Evolutionary conservation across 164 flowering plant species (phyloP).

Genomic region (Kalanchoe fedtschenkoi): DNA sequence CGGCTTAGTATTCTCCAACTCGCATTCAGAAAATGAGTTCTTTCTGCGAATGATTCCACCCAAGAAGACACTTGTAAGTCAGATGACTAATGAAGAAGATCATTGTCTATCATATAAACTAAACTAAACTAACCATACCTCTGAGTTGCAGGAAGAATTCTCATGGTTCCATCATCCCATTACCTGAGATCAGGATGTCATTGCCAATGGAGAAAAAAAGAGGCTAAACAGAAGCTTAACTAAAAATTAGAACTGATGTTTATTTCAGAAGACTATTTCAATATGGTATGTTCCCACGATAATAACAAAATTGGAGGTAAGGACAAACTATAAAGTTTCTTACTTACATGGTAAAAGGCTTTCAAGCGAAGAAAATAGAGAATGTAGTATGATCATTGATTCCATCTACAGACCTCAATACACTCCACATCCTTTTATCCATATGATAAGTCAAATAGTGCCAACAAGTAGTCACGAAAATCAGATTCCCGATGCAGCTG

Average conservation of each 20-base stretch:
- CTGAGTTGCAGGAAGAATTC: neutral
- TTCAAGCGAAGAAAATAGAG: neutral
- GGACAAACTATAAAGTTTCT: neutral
- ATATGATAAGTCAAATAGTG: neutral
- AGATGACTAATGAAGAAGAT: neutral
- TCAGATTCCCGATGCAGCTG: neutral
- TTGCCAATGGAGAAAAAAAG: neutral
- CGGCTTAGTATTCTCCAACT: neutral
- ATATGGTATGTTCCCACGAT: neutral
- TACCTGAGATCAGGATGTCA: neutral
- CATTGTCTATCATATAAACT: neutral
- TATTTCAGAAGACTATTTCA: neutral
- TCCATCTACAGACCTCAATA: neutral
- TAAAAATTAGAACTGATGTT: neutral
- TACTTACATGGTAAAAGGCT: neutral
- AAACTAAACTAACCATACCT: neutral
- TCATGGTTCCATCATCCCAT: neutral
- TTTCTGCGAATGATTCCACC: neutral
- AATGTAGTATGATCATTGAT: neutral
- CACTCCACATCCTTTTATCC: neutral
- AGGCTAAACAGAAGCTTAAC: too few relatives aligned
- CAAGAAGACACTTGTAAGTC: neutral
- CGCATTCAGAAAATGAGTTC: neutral
- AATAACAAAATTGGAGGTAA: neutral
- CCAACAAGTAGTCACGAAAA: neutral